Evolutionary conservation across 208 protist genomes (phyloP), one percentile per base, ranked within the genome.

Genomic region (Leishmania mexicana): DNA sequence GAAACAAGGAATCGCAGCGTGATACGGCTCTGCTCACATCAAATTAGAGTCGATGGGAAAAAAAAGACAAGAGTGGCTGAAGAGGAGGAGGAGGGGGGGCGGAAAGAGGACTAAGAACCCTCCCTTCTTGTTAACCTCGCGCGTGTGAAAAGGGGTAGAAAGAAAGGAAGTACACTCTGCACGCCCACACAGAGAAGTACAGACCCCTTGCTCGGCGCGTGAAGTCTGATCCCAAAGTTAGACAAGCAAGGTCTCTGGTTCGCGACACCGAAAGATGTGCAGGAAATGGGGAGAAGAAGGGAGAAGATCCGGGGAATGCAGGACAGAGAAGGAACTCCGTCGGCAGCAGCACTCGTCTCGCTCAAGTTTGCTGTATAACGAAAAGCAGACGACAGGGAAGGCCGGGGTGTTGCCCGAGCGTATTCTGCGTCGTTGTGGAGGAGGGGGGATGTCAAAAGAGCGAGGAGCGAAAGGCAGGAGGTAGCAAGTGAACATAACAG

Each of bases 141-240:
- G 72, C 19, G 72, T 76, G 72, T 76, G 47, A 71, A 79, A 10
- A 13, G 42, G 35, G 75, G 40, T 31, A 71, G 75, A 38, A 70
- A 54, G n/a, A 72, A 54, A 70, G 31, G n/a, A 72, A 13, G 42
- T 47, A 49, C 67, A 21, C 19, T 17, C 67, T 47, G 67, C 40
- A 13, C 40, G 67, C 17, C 40, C 67, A 72, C 40, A 72, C 67
- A 42, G 28, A 73, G 40, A 28, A 13, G 42, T 31, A n/a, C 28
- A n/a, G 40, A 73, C 24, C 21, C 68, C 68, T 10, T 73, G 68
- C 68, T n/a, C 68, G 7, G 38, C 2, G 28, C 68, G 68, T 35
- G 68, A 73, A 47, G 28, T 73, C 68, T 31, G 68, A 53, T 53
- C 24, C 10, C 45, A 19, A 17, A 10, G 38, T 6, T 73, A 17